Evolutionary conservation across 1,284 basidiomycete genomes (phyloP), one percentile per base, ranked within the genome.

Genomic region (Testicularia cyperi): DNA sequence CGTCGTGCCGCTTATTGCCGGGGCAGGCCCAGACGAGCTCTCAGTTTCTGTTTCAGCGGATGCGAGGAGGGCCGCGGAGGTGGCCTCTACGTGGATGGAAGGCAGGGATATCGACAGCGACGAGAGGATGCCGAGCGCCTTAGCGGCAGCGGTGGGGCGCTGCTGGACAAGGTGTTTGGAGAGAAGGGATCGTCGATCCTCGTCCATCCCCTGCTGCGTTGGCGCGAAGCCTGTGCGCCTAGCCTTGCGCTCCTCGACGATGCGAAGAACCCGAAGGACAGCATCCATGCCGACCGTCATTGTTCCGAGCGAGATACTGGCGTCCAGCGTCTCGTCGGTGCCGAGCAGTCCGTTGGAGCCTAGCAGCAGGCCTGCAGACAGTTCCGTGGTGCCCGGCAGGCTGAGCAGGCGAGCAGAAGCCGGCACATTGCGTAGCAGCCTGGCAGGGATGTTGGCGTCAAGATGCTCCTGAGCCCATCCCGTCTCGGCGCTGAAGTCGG

Each of bases 401-500:
- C 44, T 56, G 2, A 66, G 38, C 15, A 70, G 46, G 4, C 58
- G 38, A 4, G 65, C 62, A 1, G 38, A 33, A 8, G 65, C 38
- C 10, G 57, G 49, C 14, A 60, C 37, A 10, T 36, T 36, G 22
- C 44, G 40, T 10, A 55, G 35, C 19, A 34, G 49, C 7, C 45
- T 29, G 3, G 38, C 32, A 8, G 27, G 30, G 2, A 38, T 18
- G 36, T 46, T 45, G 8, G 47, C 23, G 15, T 54, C 42, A 1
- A 39, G 14, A 15, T 49, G 34, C 20, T 42, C 23, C 12, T 40
- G 54, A 8, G 43, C 40, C 68, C 68, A 71, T 6, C 63, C 60
- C 2, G 68, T 67, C 21, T 71, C 66, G 26, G 58, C 36, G 22
- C 53, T 49, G 31, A 64, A 67, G 30, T 51, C 45, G 10, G 68